Percentiles rank a stretch among this genome's conserved stretches.
Evolutionary conservation across 345 rosid genomes (phyloP).

Genomic region (Ceriops tagal): DNA sequence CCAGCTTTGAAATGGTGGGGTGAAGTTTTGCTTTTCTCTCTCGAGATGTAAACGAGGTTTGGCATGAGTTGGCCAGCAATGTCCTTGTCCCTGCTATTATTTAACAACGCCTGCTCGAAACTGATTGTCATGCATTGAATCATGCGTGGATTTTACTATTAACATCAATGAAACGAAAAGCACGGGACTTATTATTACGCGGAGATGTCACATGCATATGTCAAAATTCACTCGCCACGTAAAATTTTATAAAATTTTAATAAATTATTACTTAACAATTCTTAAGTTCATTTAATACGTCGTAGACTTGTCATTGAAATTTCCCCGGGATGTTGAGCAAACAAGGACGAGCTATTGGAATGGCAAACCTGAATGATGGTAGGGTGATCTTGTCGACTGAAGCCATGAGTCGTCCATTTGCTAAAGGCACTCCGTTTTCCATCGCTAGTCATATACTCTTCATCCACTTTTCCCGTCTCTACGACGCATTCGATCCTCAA

Average conservation of each 20-base stretch:
- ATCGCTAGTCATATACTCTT: constrained; percentile 23
- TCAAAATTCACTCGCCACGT: no score
- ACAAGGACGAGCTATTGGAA: not conserved
- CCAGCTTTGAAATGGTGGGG: constrained; percentile 78
- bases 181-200: no score
- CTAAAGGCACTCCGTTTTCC: constrained; percentile 29
- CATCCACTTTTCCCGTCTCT: constrained; percentile 38
- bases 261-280: no score
- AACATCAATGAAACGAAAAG: no score
- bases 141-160: no score
- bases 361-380: constrained; percentile 51
- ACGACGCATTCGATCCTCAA: constrained; percentile 41
- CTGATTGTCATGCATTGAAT: no score
- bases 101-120: constrained; percentile 40
- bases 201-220: no score
- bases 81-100: constrained; percentile 41
- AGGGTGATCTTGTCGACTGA: constrained; percentile 60
- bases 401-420: constrained; percentile 46
- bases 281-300: no score
- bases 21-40: constrained; percentile 50
- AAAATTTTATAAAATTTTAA: no score
- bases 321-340: not conserved
- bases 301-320: no score
- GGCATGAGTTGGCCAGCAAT: constrained; percentile 38
- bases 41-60: constrained; percentile 58